These are phyloP conservation scores for Pichia eremophila DNA, from an alignment of 805 yeast genomes.

Conservation along the genomic window DNA sequence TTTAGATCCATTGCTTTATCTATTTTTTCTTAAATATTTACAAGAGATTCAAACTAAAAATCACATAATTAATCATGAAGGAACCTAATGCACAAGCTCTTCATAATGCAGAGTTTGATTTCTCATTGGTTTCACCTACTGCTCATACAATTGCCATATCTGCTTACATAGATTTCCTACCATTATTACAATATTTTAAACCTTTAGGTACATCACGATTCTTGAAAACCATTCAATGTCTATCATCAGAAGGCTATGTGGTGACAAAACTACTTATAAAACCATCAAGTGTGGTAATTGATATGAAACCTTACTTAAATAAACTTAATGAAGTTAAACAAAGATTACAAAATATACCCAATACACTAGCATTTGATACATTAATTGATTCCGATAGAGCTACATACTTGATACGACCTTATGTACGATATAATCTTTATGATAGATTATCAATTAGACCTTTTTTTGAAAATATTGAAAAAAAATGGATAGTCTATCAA, in stretches of 20 bases:
- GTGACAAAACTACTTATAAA: slow-evolving; percentile 79
- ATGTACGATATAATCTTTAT: slow-evolving; percentile 68
- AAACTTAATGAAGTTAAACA: slow-evolving; percentile 27
- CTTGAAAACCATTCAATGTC: slow-evolving; percentile 74
- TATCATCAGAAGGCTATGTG: slow-evolving; percentile 61
- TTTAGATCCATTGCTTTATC: too few relatives aligned
- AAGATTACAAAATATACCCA: slow-evolving; percentile 41
- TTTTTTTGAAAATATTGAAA: slow-evolving; percentile 71
- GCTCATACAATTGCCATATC: slow-evolving; percentile 88
- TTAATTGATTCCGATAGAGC: slow-evolving; percentile 86
- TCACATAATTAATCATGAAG: too few relatives aligned
- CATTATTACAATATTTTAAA: slow-evolving; percentile 63
- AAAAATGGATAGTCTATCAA: slow-evolving; percentile 79
- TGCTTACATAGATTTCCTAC: slow-evolving; percentile 77
- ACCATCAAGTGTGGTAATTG: slow-evolving; percentile 34
- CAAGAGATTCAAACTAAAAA: too few relatives aligned
- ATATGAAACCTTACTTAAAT: slow-evolving; percentile 26
- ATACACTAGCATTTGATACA: slow-evolving; percentile 61
- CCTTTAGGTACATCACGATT: slow-evolving; percentile 76
- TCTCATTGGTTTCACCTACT: slow-evolving; percentile 80
- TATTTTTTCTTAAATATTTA: too few relatives aligned
- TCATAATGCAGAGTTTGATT: slow-evolving; percentile 49
- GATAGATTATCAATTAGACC: slow-evolving; percentile 85
- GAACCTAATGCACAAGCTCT: too few relatives aligned
- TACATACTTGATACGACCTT: slow-evolving; percentile 80